Base-by-base conservation (phyloP, 306 rosid genomes). In the Abrus precatorius region DNA sequence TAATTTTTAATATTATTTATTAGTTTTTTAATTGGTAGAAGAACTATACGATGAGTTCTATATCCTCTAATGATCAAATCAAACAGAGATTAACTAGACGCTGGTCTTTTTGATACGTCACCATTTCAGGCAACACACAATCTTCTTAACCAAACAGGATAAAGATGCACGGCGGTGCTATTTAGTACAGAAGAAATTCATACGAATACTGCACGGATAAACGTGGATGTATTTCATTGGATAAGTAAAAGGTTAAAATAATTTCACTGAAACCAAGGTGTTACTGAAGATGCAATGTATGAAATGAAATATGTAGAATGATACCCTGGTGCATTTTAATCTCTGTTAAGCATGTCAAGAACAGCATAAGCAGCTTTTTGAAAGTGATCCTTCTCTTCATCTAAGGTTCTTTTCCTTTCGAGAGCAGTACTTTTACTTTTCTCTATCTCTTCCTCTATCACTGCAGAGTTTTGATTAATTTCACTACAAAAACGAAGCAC, bases 291-390 rank as follows among this genome's bases (percentile, higher is more conserved):
- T 81, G 60, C 64, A 78, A 33, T 45, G 27, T 54, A 44, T 49
- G 53, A 48, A 64, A 3, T 40, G 77, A 75, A 43, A 43, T 49
- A 30, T 52, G 9, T 50, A 32, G 69, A 70, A 67, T 34, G 27
- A 76, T 20, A 86, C 68, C 89, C 72, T 84, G 75, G 85, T 44
- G 69, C 40, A 10, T 55, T 80, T 79, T 77, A 87, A 33, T 80
- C 84, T 72, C 87, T 75, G 68, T 84, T 89, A 67, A 91, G 92
- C 92, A 91, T 72, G 85, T 90, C 87, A 29, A 90, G 79, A 80
- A 90, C 95, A 69, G 92, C 85, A 74, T 84, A 90, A 79, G 97
- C 97, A 80, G 97, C 93, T 81, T 92, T 91, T 77, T 91, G 97
- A 72, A 91, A 85, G 68, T 74, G 89, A 74, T 92, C 90, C 62